These are phyloP conservation scores for Dendrobium officinale DNA, from an alignment of 106 monocot genomes.

Conservation along the genomic window DNA sequence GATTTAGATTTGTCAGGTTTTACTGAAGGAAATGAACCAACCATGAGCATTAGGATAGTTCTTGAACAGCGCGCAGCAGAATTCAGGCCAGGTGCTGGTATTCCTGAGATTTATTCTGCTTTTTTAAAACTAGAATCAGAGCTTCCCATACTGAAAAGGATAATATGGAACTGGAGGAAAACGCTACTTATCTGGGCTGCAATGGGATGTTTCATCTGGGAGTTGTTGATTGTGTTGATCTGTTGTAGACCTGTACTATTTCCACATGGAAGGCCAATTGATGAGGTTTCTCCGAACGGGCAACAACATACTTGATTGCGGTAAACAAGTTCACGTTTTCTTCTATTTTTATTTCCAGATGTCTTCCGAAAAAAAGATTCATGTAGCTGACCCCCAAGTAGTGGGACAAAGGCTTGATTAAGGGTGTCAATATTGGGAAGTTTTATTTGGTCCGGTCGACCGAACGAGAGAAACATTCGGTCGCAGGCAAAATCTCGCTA, in stretches of 20 bases:
- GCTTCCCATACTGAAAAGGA: constrained; percentile 51
- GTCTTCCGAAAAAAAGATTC: too few relatives aligned
- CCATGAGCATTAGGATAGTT: constrained; percentile 38
- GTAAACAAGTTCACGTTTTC: background rate
- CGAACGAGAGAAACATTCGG: too few relatives aligned
- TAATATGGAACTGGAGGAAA: constrained; percentile 77
- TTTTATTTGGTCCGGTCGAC: too few relatives aligned
- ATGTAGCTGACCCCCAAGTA: too few relatives aligned
- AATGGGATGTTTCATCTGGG: constrained; percentile 47
- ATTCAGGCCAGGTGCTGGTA: constrained; percentile 49
- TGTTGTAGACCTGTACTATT: constrained; percentile 57
- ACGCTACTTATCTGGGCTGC: constrained; percentile 64
- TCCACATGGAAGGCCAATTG: constrained; percentile 22
- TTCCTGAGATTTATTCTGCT: constrained; percentile 86
- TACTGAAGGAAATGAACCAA: constrained; percentile 38
- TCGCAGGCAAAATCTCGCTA: too few relatives aligned
- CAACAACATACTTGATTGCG: background rate
- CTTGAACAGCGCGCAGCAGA: constrained; percentile 75
- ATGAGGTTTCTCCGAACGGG: constrained; percentile 2
- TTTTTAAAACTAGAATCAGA: constrained; percentile 53
- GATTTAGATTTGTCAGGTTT: constrained; percentile 53
- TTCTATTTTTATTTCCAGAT: too few relatives aligned
- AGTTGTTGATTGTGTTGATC: constrained; percentile 42
- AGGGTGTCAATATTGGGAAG: too few relatives aligned
- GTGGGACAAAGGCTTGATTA: too few relatives aligned